Evolutionary conservation across 768 basidiomycete genomes (phyloP), one percentile per base, ranked within the genome.

Genomic region (Mycena venus): DNA sequence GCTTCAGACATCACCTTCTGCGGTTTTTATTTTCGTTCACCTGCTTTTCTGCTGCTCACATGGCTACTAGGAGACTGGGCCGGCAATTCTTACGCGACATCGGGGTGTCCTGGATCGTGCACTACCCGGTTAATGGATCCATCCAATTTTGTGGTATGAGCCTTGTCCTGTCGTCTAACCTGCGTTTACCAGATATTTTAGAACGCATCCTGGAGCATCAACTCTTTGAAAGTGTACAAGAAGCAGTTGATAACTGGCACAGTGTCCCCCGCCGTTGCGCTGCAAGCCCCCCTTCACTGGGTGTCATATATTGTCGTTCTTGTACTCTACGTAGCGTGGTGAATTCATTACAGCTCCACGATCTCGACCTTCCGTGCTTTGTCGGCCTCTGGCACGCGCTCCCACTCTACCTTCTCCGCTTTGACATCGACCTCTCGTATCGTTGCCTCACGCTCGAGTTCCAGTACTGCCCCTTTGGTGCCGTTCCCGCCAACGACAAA

Each of bases 181-280:
- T n/a, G n/a, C n/a, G 64, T 49, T 44, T 62, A 62, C 58, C 47
- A 77, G 63, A 44, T 42, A 59, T 72, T n/a, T 27, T 74, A 95
- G 94, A 95, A 95, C 80, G 94, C 94, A 0, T 89, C 92, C 0
- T 95, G 95, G 94, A 90, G 88, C 74, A 95, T 96, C 78, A 95
- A 95, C 79, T 90, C 86, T 6, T 85, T 96, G 51, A 94, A 94
- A 79, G 92, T 95, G 25, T 96, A 94, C 82, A 86, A 86, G 72
- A 91, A 91, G 79, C 89, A 90, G 78, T 80, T 80, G 11, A 78
- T 94, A 49, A 80, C 82, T 12, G 87, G 85, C 14, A 77, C 78
- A 32, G 79, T 87, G 29, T 82, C 83, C 17, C 75, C 77, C 38
- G 73, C 68, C 31, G 27, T 44, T 53, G 36, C 49, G 49, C 34